Evolutionary conservation across 176 grass and related monocot species (phyloP), one percentile per base, ranked within the genome.

Genomic region (Oryza officinalis): DNA sequence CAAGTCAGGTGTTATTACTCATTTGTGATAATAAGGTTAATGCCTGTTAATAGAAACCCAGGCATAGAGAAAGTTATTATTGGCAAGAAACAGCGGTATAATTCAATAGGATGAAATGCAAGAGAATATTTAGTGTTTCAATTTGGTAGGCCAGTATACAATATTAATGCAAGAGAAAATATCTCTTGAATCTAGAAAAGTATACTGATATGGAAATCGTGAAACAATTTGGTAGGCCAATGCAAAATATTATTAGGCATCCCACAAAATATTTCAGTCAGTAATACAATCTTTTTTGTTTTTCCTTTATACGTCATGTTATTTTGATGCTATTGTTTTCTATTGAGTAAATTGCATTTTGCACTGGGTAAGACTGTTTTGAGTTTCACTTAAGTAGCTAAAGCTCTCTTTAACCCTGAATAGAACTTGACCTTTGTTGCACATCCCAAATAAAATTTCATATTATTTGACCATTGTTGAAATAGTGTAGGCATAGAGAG

Each of bases 91-190:
- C 27, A 33, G 8, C 9, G n/a, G 31, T 41, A 57, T 12, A 14
- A 3, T 68, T 67, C 9, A 44, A 57, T 84, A 59, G 27, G n/a
- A 84, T 76, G 17, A 76, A 76, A 76, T 67, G 43, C 0, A 67
- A 54, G 38, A 57, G 14, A 52, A 9, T 57, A 57, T 54, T 54
- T 57, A 22, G 52, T 57, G 52, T 5, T n/a, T 57, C 52, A 2
- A 57, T 57, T 41, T 41, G 40, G 40, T 11, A 41, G 40, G 9
- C 40, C 40, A 41, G 40, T 0, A 7, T 41, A 41, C 40, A 41
- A 41, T 41, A 41, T 41, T 41, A 41, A 41, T 41, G 40, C 2
- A 41, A 41, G 40, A 41, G 52, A 6, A 20, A 3, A 17, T 54
- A 54, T 54, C 5, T 54, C 17, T 54, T 54, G 17, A 54, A 54